Evolutionary conservation across 2,329 filamentous ascomycete species (phyloP).

Genomic region (Hymenoscyphus linearis): DNA sequence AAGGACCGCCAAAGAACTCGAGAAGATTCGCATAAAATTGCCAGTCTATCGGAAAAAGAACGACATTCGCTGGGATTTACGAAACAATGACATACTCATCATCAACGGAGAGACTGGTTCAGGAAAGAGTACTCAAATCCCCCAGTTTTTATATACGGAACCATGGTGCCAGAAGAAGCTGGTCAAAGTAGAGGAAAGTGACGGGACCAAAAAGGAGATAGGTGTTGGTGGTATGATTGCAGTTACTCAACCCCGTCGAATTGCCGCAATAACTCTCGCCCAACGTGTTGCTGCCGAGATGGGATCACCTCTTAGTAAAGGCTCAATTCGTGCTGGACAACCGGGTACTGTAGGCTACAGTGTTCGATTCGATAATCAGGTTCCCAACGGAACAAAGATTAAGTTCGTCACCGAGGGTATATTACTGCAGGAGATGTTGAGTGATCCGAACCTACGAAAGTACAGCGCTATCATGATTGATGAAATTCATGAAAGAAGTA

Average conservation of each 20-base stretch:
- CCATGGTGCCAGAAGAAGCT: conserved; percentile 67
- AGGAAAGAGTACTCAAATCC: conserved; percentile 94
- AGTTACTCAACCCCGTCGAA: conserved; percentile 88
- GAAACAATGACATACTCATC: conserved; percentile 61
- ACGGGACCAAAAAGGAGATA: conserved; percentile 37
- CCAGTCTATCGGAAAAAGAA: conserved; percentile 29
- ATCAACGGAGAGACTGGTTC: conserved; percentile 92
- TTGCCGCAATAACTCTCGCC: conserved; percentile 88
- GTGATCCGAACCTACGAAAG: conserved; percentile 73
- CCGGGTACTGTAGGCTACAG: conserved; percentile 76
- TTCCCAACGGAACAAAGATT: conserved; percentile 75
- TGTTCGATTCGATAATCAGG: conserved; percentile 86
- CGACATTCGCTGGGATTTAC: conserved; percentile 28
- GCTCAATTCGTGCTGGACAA: conserved; percentile 32
- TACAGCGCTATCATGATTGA: conserved; percentile 93
- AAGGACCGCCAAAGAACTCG: conserved; percentile 18
- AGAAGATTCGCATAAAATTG: conserved; percentile 25
- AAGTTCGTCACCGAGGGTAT: conserved; percentile 97
- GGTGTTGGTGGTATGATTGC: conserved; percentile 75
- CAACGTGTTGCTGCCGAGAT: conserved; percentile 82
- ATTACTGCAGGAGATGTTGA: conserved; percentile 86
- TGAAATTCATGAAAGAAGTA: conserved; percentile 92
- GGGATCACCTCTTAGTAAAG: conserved; percentile 58
- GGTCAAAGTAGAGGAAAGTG: conserved; percentile 40
- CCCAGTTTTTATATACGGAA: conserved; percentile 78